Evolutionary conservation across 345 rosid species (phyloP).

Genomic region (Lepidium didymum): DNA sequence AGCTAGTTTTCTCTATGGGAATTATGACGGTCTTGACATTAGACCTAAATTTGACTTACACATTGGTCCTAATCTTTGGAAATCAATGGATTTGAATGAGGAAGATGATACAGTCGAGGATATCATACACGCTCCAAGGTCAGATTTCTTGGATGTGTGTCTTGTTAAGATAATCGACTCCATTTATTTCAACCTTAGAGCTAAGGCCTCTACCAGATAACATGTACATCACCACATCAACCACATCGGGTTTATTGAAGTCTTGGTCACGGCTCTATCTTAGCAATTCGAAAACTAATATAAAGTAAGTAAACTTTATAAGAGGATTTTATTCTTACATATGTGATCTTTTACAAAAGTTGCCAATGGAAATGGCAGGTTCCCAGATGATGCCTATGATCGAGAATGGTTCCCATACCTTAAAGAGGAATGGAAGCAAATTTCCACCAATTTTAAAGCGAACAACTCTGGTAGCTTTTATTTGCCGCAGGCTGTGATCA

Average conservation of each 20-base stretch:
- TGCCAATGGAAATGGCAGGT: background rate
- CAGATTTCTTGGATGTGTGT: constrained; percentile 22
- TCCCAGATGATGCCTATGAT: background rate
- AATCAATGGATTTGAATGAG: background rate
- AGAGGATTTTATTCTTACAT: too few species aligned
- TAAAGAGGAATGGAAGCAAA: background rate
- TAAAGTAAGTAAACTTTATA: background rate
- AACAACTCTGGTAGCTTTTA: background rate
- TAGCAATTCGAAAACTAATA: background rate
- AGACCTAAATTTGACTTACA: constrained; percentile 24
- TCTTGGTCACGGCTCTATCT: background rate
- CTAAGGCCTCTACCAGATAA: background rate
- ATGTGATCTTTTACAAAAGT: background rate
- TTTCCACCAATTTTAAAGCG: background rate
- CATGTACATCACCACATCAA: background rate
- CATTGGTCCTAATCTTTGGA: constrained; percentile 26
- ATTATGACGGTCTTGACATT: constrained; percentile 17
- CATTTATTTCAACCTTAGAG: constrained; percentile 22
- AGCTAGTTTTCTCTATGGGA: constrained; percentile 25
- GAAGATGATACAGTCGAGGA: background rate
- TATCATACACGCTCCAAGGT: constrained; percentile 13
- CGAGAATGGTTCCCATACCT: background rate
- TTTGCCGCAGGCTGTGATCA: background rate
- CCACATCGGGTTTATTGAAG: background rate
- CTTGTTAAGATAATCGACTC: constrained; percentile 30